These are phyloP conservation scores for Malassezia vespertilionis DNA, from an alignment of 1,284 basidiomycete genomes.

Conservation along the genomic window DNA sequence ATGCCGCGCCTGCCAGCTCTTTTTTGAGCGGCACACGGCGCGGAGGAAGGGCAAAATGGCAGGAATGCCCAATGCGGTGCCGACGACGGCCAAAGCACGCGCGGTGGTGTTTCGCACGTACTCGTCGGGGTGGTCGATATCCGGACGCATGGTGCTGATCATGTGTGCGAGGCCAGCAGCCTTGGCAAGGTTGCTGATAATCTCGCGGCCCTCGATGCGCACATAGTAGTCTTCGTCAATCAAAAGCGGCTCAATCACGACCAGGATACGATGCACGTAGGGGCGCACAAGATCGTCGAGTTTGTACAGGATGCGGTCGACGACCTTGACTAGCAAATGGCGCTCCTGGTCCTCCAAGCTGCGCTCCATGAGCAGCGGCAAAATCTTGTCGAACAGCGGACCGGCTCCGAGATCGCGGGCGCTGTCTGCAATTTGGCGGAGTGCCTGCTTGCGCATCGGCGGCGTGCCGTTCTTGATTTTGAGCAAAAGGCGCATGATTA, in stretches of 20 bases:
- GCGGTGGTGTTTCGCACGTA: slow-evolving; percentile 99
- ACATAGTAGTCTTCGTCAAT: slow-evolving; percentile 99
- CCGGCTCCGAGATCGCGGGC: slow-evolving; percentile 96
- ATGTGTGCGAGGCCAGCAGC: slow-evolving; percentile 98
- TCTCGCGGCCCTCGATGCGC: slow-evolving; percentile 96
- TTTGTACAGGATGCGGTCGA: slow-evolving; percentile 96
- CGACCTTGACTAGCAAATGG: slow-evolving; percentile 96
- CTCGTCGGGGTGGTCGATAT: slow-evolving; percentile 98
- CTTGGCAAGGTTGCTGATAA: slow-evolving; percentile 96
- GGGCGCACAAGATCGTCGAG: slow-evolving; percentile 96
- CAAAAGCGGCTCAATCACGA: slow-evolving; percentile 95
- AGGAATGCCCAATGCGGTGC: slow-evolving; percentile 93
- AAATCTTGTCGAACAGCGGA: slow-evolving; percentile 97
- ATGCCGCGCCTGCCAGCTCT: slow-evolving; percentile 98
- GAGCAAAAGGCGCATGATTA: slow-evolving; percentile 97
- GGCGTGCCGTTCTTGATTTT: slow-evolving; percentile 99
- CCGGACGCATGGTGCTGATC: slow-evolving; percentile 99
- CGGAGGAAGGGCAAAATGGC: slow-evolving; percentile 94
- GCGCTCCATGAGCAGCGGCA: slow-evolving; percentile 95
- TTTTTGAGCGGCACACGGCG: slow-evolving; percentile 95
- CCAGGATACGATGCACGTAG: slow-evolving; percentile 97
- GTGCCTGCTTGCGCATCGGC: slow-evolving; percentile 90
- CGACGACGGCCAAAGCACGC: slow-evolving; percentile 95
- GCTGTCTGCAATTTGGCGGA: slow-evolving; percentile 98
- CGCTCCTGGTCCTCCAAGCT: slow-evolving; percentile 98